Evolutionary conservation across 345 rosid species (phyloP).

Genomic region (Ceriops tagal): DNA sequence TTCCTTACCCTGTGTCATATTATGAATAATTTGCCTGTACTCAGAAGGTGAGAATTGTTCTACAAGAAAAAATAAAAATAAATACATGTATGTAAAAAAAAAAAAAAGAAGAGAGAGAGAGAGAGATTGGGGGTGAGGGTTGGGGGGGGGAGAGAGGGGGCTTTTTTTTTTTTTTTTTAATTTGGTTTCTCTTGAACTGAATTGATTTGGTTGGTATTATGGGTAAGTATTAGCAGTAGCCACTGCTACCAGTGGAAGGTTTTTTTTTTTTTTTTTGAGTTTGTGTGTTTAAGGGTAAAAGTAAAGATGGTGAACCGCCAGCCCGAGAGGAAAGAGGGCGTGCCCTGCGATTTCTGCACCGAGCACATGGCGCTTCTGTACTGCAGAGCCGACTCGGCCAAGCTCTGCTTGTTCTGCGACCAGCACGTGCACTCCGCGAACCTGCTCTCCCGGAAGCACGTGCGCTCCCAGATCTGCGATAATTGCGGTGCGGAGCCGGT

Average conservation of each 20-base stretch:
- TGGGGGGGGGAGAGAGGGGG: too few relatives aligned
- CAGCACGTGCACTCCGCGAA: conserved; percentile 93
- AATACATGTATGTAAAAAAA: too few relatives aligned
- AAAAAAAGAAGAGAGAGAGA: too few relatives aligned
- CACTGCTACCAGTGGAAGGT: too few relatives aligned
- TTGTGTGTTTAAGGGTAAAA: not conserved
- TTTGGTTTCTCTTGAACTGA: too few relatives aligned
- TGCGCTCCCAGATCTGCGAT: conserved; percentile 94
- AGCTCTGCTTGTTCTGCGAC: conserved; percentile 83
- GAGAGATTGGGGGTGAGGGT: too few relatives aligned
- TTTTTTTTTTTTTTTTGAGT: not conserved
- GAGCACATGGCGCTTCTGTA: conserved; percentile 61
- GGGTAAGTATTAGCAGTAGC: too few relatives aligned
- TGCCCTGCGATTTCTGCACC: conserved; percentile 76
- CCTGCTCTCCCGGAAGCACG: conserved; percentile 65
- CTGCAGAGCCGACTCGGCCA: conserved; percentile 87
- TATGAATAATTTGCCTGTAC: too few relatives aligned
- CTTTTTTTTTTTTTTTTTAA: too few relatives aligned
- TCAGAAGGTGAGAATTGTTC: conserved; percentile 8
- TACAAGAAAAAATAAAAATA: too few relatives aligned
- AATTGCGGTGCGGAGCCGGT: conserved; percentile 62
- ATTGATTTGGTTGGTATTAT: too few relatives aligned
- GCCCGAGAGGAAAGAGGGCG: conserved; percentile 23
- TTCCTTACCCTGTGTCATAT: too few relatives aligned
- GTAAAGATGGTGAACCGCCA: conserved; percentile 36